These are phyloP conservation scores for Urostyla sp. DNA, from an alignment of 73 alveolate species.

Conservation along the genomic window DNA sequence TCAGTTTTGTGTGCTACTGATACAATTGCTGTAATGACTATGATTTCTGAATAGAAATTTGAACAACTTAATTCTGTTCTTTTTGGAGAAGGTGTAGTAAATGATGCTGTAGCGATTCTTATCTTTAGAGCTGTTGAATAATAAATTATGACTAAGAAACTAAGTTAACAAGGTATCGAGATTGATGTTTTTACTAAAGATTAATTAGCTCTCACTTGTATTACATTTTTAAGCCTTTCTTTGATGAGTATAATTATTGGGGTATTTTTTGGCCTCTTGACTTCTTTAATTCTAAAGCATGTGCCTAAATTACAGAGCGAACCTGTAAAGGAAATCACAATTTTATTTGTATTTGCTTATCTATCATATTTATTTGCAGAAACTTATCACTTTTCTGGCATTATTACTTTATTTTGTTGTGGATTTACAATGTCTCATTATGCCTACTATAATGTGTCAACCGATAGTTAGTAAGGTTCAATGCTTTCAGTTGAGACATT, in stretches of 20 bases:
- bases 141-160: not conserved
- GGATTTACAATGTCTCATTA: conserved; percentile 95
- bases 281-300: conserved; percentile 70
- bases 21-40: conserved; percentile 96
- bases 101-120: conserved; percentile 98
- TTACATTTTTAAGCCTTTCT: conserved; percentile 67
- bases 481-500: conserved; percentile 83
- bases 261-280: conserved; percentile 69
- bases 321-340: conserved; percentile 86
- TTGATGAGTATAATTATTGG: conserved; percentile 72
- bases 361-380: conserved; percentile 90
- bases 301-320: conserved; percentile 62
- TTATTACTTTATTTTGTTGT: conserved; percentile 90
- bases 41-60: conserved; percentile 87
- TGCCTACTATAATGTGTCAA: conserved; percentile 91
- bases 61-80: conserved; percentile 92
- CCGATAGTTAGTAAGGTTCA: conserved; percentile 86
- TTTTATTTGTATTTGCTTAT: conserved; percentile 87
- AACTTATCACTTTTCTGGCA: conserved; percentile 85
- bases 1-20: conserved; percentile 97
- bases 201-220: conserved; percentile 17
- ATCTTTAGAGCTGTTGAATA: conserved; percentile 77
- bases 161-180: not conserved
- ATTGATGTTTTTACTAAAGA: not conserved
- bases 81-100: conserved; percentile 99